Base-by-base conservation (phyloP, 2,329 filamentous ascomycete genomes). In the Aspergillus sp. region DNA sequence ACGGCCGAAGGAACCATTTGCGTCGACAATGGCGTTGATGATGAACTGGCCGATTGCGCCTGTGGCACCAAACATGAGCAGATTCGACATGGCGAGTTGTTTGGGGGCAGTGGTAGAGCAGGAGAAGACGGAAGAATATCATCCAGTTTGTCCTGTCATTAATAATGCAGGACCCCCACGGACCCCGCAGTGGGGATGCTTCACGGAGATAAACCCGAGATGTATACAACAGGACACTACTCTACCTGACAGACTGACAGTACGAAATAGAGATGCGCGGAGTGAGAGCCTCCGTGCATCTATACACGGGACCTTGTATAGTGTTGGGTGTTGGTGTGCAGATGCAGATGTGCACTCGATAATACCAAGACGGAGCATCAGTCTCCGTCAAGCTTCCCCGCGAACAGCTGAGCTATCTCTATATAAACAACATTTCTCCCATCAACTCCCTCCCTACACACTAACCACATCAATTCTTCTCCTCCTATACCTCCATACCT, bases 1-100 rank as follows among this genome's bases (percentile, higher is more conserved):
- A 43, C 73, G 75, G 49, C 70, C 65, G 62, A 84, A 83, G 57
- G 82, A 80, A 3, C 73, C 69, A 48, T 77, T 75, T 7, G 70
- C 70, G 17, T 69, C 60, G 38, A 82, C 61, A 36, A 84, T 73
- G n/a, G 79, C 74, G 11, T 73, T 59, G 3, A 75, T 70, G 59
- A 84, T 83, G 62, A 76, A 77, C 3, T 45, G 26, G 42, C 63
- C 63, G 6, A 64, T 55, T 33, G 57, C 53, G 20, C 63, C 61
- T 3, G 60, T 63, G 4, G 60, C 61, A 8, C 61, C 61, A 46
- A 65, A 57, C 24, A 65, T 52, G 16, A 65, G 63, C 6, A 64
- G 41, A 32, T 60, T 61, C 2, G 52, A 53, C 45, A 51, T 42
- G 40, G 16, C 40, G 16, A 6, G n/a, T n/a, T 38, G 14, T 8